Base-by-base conservation (phyloP, 805 yeast species). In the Alloascoidea hylecoeti region DNA sequence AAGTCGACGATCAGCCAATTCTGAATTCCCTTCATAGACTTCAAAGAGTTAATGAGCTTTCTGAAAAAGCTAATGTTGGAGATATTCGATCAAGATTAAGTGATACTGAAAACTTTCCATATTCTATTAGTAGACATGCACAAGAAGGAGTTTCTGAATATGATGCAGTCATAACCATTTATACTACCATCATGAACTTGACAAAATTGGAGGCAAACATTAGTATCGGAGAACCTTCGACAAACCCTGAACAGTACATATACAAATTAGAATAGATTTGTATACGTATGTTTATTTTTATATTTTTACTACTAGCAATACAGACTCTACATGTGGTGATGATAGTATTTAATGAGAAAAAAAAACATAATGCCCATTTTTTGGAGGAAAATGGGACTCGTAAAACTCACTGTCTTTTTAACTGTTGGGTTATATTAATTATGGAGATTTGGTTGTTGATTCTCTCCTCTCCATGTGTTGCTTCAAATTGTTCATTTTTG, bases 51-150 rank as follows among this genome's bases (percentile, higher is more conserved):
- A 35, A 37, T 28, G 48, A 49, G 33, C 19, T 49, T 9, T 41
- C 41, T n/a, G 14, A 23, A 12, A 39, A 36, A 5, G 53, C 49
- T 3, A 32, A 38, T 13, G 38, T 43, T 14, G 47, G 41, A 4
- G 40, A 45, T 16, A 40, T 52, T 32, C 42, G 47, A 16, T 35
- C 16, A n/a, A 42, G 52, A 32, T 38, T 52, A 17, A 41, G 45
- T 4, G 57, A 52, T 36, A 34, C 41, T 3, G 35, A 37, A 18
- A 43, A 44, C 15, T 28, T 34, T 2, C 49, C 50, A 14, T 18
- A 41, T 17, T 42, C 52, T 3, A 51, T 51, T 23, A 49, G 50
- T 33, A 43, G 47, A 23, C 38, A 16, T n/a, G 41, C 45, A 3
- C 19, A 16, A 2, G 42, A 37, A 2, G 45, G 39, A 14, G 46